Percentiles rank a stretch among this genome's conserved stretches.
Conservation (phyloP, 2,329 filamentous ascomycete species). For the Scytalidium lignicola region DNA sequence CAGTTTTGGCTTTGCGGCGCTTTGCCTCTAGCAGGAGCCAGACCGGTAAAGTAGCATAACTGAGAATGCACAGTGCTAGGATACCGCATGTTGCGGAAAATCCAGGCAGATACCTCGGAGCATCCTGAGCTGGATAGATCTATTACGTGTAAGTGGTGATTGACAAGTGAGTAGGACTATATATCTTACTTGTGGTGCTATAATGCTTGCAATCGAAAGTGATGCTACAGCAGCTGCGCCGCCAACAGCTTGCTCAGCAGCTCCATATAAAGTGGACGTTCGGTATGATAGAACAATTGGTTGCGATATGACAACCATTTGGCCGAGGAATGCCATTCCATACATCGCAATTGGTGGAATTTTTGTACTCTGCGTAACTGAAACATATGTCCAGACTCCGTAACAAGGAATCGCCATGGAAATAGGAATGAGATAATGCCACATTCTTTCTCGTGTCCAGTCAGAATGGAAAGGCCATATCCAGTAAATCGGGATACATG, state of each 20-base stretch:
- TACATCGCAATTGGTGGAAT: slow-evolving; percentile 16
- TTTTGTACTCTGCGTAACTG: slow-evolving; percentile 11
- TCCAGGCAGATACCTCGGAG: slow-evolving; percentile 12
- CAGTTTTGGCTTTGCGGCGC: slow-evolving; percentile 1
- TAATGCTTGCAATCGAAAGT: slow-evolving; percentile 17
- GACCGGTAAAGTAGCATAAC: slow-evolving; percentile 11
- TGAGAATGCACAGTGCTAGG: slow-evolving; percentile 12
- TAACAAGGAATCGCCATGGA: slow-evolving; percentile 17
- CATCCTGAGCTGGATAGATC: not conserved
- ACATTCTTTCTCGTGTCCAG: slow-evolving; percentile 20
- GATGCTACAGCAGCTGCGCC: slow-evolving; percentile 18
- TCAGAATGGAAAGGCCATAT: slow-evolving; percentile 18
- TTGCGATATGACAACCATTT: slow-evolving; percentile 15
- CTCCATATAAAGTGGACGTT: slow-evolving; percentile 16
- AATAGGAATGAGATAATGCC: slow-evolving; percentile 18
- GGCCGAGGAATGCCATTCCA: slow-evolving; percentile 17
- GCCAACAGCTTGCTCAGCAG: slow-evolving; percentile 19
- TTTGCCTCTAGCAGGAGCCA: slow-evolving; percentile 8
- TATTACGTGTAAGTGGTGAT: not conserved
- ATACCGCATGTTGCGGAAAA: slow-evolving; percentile 12
- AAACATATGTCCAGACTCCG: slow-evolving; percentile 20
- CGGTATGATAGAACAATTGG: slow-evolving; percentile 10
- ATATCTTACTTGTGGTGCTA: slow-evolving; percentile 11
- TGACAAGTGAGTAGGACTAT: not conserved
- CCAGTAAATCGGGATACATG: slow-evolving; percentile 14